phyloP scores from a whole-genome alignment of 2,329 filamentous ascomycete species.

The Stemphylium lycopersici region DNA sequence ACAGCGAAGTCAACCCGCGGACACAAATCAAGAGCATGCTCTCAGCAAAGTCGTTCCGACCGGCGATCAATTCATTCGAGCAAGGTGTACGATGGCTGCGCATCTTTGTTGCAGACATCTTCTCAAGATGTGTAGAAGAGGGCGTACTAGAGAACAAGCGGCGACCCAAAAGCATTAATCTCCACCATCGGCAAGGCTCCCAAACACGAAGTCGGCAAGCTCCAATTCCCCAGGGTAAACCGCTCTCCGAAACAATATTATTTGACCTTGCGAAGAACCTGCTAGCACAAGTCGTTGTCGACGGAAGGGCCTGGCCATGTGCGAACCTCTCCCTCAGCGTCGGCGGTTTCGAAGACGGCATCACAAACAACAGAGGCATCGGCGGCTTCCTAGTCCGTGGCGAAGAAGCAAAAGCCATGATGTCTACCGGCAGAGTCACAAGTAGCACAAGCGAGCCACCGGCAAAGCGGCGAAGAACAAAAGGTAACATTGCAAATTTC shows the following conservation, averaged over 20 bases:
- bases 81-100: conserved; percentile 84
- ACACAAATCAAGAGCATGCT: conserved; percentile 98
- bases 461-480: conserved; percentile 39
- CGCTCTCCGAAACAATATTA: conserved; percentile 73
- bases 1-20: conserved; percentile 84
- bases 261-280: conserved; percentile 79
- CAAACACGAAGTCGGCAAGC: conserved; percentile 77
- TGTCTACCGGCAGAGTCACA: conserved; percentile 23
- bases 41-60: conserved; percentile 92
- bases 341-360: conserved; percentile 88
- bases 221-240: conserved; percentile 77
- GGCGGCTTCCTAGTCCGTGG: conserved; percentile 79
- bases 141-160: conserved; percentile 86
- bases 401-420: conserved; percentile 60
- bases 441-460: conserved; percentile 28
- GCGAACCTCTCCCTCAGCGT: conserved; percentile 88
- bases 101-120: conserved; percentile 92
- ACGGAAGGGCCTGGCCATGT: conserved; percentile 87
- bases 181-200: conserved; percentile 77
- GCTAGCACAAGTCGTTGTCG: conserved; percentile 76
- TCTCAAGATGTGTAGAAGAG: conserved; percentile 86
- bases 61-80: conserved; percentile 76
- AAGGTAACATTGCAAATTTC: conserved; percentile 47
- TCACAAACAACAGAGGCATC: conserved; percentile 84
- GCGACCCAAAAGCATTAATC: conserved; percentile 81